Evolutionary conservation across 2,329 filamentous ascomycete species (phyloP).

Genomic region (Podosphaera aphanis): DNA sequence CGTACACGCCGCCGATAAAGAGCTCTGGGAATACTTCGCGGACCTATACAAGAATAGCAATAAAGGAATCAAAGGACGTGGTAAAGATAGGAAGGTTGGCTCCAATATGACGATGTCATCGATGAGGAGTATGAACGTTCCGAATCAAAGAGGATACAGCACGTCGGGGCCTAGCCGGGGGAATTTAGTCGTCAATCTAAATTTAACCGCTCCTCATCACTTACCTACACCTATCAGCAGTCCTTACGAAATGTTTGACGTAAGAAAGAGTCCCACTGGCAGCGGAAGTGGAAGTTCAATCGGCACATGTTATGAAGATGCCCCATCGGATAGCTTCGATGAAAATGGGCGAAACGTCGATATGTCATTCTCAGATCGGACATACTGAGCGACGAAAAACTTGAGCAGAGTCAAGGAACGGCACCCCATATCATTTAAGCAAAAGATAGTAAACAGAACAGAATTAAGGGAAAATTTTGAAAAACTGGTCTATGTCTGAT

Average conservation of each 20-base stretch:
- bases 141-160: conserved; percentile 3
- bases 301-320: conserved; percentile 22
- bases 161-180: conserved; percentile 7
- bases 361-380: conserved; percentile 21
- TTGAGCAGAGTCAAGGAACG: background rate
- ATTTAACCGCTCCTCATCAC: background rate
- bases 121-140: conserved; percentile 3
- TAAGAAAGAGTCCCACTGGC: conserved; percentile 19
- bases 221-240: background rate
- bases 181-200: conserved; percentile 5
- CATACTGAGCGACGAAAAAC: conserved; percentile 17
- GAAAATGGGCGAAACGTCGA: conserved; percentile 9
- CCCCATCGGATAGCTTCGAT: conserved; percentile 9
- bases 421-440: background rate
- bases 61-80: conserved; percentile 91
- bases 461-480: no score
- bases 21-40: conserved; percentile 66
- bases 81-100: conserved; percentile 52
- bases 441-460: background rate
- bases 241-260: conserved; percentile 24
- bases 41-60: conserved; percentile 92
- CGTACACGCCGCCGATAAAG: conserved; percentile 44
- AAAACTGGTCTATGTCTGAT: no score
- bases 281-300: conserved; percentile 16
- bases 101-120: conserved; percentile 2